phyloP scores from a whole-genome alignment of 1,284 basidiomycete species.

The Pterulicium gracile region DNA sequence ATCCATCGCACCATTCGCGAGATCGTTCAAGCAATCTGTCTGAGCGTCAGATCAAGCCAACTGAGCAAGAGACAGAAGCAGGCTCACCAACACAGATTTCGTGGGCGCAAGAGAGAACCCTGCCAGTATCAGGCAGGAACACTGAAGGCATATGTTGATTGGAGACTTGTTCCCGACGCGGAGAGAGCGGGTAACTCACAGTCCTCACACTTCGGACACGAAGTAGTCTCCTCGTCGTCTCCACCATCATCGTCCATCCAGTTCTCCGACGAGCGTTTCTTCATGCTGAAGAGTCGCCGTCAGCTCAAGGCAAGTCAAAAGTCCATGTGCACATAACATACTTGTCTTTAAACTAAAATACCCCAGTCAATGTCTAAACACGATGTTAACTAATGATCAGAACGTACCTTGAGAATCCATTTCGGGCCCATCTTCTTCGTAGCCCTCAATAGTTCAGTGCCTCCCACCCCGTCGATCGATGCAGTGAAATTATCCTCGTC shows the following conservation, averaged over 20 bases:
- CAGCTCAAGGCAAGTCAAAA: conserved; percentile 4
- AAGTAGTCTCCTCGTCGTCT: conserved; percentile 19
- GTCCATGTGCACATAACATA: background rate
- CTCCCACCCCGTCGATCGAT: conserved; percentile 33
- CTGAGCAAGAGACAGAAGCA: too few species aligned
- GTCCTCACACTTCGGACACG: conserved; percentile 46
- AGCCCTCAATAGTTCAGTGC: conserved; percentile 47
- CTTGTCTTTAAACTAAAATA: conserved; percentile 15
- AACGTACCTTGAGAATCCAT: conserved; percentile 39
- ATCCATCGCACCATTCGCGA: conserved; percentile 35
- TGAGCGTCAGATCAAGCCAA: too few species aligned
- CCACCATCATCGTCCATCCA: conserved; percentile 32
- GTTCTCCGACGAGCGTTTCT: conserved; percentile 29
- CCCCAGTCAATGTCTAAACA: conserved; percentile 10
- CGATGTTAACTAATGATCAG: too few species aligned
- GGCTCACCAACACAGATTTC: conserved; percentile 46
- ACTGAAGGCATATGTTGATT: conserved; percentile 20
- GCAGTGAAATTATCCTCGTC: conserved; percentile 35
- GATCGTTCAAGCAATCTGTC: conserved; percentile 40
- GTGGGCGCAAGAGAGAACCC: conserved; percentile 46
- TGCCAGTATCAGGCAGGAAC: conserved; percentile 34
- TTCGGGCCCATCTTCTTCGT: conserved; percentile 38
- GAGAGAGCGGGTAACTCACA: conserved; percentile 22
- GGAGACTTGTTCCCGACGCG: conserved; percentile 1
- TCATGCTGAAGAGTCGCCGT: conserved; percentile 31